These are phyloP conservation scores for Capsella rubella DNA, from an alignment of 441 rosid genomes.

Conservation along the genomic window DNA sequence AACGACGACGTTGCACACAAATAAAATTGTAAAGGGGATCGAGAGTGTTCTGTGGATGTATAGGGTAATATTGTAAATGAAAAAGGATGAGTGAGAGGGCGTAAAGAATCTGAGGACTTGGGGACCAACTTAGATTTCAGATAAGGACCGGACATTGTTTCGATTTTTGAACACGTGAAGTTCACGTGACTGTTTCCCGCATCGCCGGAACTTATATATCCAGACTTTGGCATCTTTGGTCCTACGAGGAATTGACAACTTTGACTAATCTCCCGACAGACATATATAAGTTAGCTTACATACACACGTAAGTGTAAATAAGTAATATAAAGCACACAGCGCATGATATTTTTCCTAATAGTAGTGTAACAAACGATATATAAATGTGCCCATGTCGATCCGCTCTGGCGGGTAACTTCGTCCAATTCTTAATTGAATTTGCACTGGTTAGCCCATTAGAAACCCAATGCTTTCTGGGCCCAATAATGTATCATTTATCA, in stretches of 20 bases:
- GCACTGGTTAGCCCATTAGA: too few species aligned
- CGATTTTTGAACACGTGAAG: constrained; percentile 28
- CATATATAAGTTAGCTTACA: neutral
- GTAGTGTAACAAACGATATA: too few species aligned
- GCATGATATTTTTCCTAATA: too few species aligned
- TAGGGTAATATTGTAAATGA: neutral
- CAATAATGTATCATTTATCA: too few species aligned
- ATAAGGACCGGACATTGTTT: constrained; percentile 26
- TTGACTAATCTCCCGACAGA: constrained; percentile 8
- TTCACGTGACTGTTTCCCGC: constrained; percentile 43
- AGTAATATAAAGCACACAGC: too few species aligned
- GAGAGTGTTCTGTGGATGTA: neutral
- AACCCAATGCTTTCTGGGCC: too few species aligned
- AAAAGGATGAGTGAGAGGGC: neutral
- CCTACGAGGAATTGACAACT: constrained; percentile 15
- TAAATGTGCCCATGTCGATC: too few species aligned
- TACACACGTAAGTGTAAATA: too few species aligned
- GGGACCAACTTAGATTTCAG: constrained; percentile 21
- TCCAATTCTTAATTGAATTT: too few species aligned
- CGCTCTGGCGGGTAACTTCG: too few species aligned
- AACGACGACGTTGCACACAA: neutral
- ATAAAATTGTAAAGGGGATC: neutral
- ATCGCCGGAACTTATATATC: constrained; percentile 41
- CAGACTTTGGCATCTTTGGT: constrained; percentile 28
- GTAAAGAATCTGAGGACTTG: constrained; percentile 16